Conservation (phyloP, 345 rosid species). For the Hirschfeldia incana region DNA sequence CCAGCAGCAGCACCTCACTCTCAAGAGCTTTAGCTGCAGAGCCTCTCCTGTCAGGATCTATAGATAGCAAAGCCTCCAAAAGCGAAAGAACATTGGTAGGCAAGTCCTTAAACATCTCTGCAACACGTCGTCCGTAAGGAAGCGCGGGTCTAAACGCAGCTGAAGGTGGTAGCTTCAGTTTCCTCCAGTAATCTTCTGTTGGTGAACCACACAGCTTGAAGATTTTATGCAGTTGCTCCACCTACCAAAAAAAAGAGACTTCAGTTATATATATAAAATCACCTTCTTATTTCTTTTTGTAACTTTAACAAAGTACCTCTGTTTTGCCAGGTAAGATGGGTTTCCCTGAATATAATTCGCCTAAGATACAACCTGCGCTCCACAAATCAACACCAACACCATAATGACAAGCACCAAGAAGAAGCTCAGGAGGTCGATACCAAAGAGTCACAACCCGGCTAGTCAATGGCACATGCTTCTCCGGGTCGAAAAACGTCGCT, state of each 20-base stretch:
- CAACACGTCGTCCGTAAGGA: constrained; percentile 67
- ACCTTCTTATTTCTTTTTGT: no score
- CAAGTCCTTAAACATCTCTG: constrained; percentile 62
- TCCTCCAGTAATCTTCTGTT: constrained; percentile 84
- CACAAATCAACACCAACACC: constrained; percentile 90
- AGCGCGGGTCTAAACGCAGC: constrained; percentile 79
- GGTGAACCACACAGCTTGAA: constrained; percentile 91
- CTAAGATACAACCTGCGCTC: constrained; percentile 97
- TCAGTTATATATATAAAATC: not conserved
- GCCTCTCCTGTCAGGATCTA: constrained; percentile 80
- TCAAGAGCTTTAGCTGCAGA: constrained; percentile 74
- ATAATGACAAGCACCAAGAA: constrained; percentile 83
- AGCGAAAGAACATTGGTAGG: constrained; percentile 66
- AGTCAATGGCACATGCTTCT: constrained; percentile 57
- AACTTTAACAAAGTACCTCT: constrained; percentile 58
- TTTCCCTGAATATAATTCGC: constrained; percentile 75
- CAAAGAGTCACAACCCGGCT: constrained; percentile 98
- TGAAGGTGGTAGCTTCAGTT: constrained; percentile 64
- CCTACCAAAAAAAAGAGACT: constrained; percentile 38
- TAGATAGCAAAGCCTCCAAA: constrained; percentile 72
- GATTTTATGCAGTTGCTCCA: constrained; percentile 85
- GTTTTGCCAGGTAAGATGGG: constrained; percentile 95
- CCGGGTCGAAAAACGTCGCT: constrained; percentile 74
- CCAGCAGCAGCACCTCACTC: constrained; percentile 58
- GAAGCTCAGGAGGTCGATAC: constrained; percentile 98